These are phyloP conservation scores for Tausonia pullulans DNA, from an alignment of 1,284 basidiomycete species.

Conservation along the genomic window DNA sequence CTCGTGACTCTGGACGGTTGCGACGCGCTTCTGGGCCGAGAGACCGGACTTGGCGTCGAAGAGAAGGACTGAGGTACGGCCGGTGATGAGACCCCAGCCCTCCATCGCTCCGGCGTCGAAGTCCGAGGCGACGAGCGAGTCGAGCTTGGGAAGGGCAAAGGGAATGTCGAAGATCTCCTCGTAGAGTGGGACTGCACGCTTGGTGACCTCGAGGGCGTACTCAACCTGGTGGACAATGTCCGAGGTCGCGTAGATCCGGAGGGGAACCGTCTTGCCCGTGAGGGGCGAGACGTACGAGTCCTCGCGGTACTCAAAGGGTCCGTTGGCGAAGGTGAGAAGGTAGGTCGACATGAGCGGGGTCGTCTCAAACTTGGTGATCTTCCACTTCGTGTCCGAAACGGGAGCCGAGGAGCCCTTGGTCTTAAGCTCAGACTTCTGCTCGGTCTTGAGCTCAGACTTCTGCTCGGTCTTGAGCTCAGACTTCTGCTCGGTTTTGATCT, in stretches of 20 bases:
- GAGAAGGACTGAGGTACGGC: conserved; percentile 70
- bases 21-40: conserved; percentile 66
- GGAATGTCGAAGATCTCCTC: conserved; percentile 85
- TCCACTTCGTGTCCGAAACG: conserved; percentile 43
- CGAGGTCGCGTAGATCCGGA: conserved; percentile 78
- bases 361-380: conserved; percentile 63
- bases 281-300: conserved; percentile 69
- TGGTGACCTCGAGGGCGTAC: conserved; percentile 77
- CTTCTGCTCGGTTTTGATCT: conserved; percentile 22
- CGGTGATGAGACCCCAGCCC: conserved; percentile 77
- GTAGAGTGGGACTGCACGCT: conserved; percentile 77
- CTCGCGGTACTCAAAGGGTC: conserved; percentile 63
- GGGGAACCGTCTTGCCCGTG: conserved; percentile 66
- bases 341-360: conserved; percentile 82
- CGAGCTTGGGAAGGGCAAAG: conserved; percentile 85
- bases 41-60: conserved; percentile 70
- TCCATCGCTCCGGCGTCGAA: conserved; percentile 14
- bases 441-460: conserved; percentile 30
- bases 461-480: conserved; percentile 28
- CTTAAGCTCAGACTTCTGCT: conserved; percentile 25
- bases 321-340: conserved; percentile 83
- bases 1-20: conserved; percentile 69
- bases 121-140: conserved; percentile 48
- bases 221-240: conserved; percentile 63
- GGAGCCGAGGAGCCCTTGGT: conserved; percentile 30